phyloP scores from a whole-genome alignment of 1,284 basidiomycete species.

The Volvariella surrecta region DNA sequence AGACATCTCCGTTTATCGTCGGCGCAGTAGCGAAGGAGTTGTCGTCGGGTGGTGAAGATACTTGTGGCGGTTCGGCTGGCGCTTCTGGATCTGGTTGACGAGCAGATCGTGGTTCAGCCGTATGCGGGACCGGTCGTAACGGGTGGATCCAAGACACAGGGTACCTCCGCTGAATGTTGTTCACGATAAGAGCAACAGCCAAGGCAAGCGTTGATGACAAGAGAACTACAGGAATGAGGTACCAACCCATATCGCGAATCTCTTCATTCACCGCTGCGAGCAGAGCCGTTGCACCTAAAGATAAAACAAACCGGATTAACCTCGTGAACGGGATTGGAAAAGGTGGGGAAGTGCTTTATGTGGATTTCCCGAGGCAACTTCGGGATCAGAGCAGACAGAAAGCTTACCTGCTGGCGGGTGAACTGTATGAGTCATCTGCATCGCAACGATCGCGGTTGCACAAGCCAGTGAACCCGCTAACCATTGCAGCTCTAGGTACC shows the following conservation, averaged over 20 bases:
- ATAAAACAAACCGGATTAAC: background rate
- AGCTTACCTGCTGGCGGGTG: slow-evolving; percentile 57
- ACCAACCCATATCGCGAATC: slow-evolving; percentile 46
- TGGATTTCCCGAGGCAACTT: slow-evolving; percentile 15
- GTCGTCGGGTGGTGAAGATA: too few relatives aligned
- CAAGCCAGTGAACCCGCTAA: slow-evolving; percentile 47
- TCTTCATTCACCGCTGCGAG: slow-evolving; percentile 39
- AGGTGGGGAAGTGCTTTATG: background rate
- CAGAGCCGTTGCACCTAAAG: slow-evolving; percentile 29
- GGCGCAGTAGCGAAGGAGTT: too few relatives aligned
- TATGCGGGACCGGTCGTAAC: slow-evolving; percentile 8
- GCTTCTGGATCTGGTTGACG: slow-evolving; percentile 2
- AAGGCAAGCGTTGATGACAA: slow-evolving; percentile 43
- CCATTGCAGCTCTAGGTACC: slow-evolving; percentile 40
- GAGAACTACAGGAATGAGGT: slow-evolving; percentile 50
- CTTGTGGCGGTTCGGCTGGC: too few relatives aligned
- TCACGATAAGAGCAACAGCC: slow-evolving; percentile 41
- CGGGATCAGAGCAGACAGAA: background rate
- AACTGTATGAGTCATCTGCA: slow-evolving; percentile 48
- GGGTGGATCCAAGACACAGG: slow-evolving; percentile 45
- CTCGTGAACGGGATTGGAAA: slow-evolving; percentile 1
- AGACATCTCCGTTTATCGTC: too few relatives aligned
- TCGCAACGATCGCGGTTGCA: slow-evolving; percentile 39
- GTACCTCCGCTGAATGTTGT: slow-evolving; percentile 52
- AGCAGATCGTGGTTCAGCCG: slow-evolving; percentile 10